These are phyloP conservation scores for Paraphysoderma sedebokerense DNA, from an alignment of 371 early-diverging fungal genomes.

Conservation along the genomic window DNA sequence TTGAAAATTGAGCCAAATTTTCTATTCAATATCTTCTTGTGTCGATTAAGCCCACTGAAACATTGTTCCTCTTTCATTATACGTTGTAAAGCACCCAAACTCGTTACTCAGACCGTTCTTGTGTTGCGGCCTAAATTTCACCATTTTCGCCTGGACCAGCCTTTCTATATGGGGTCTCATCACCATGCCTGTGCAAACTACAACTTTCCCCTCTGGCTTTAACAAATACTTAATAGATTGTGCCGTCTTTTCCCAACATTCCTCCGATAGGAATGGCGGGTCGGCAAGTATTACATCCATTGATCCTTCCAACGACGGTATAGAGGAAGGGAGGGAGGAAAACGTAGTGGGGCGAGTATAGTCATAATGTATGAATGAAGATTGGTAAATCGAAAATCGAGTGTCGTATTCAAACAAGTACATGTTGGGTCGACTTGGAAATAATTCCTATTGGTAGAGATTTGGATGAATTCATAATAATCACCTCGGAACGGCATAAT, in stretches of 20 bases:
- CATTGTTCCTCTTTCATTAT: too few species aligned
- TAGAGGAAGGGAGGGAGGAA: too few species aligned
- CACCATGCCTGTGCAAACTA: slow-evolving; percentile 35
- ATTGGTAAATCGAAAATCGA: slow-evolving; percentile 39
- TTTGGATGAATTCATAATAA: not conserved
- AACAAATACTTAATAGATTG: slow-evolving; percentile 27
- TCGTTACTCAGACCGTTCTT: slow-evolving; percentile 45
- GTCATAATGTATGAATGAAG: slow-evolving; percentile 40
- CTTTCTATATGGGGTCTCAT: slow-evolving; percentile 11
- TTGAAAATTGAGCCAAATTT: too few species aligned
- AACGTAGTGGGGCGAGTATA: slow-evolving; percentile 39
- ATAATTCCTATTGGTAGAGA: not conserved
- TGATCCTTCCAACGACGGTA: slow-evolving; percentile 17
- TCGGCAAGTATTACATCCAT: slow-evolving; percentile 46
- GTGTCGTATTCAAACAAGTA: slow-evolving; percentile 42
- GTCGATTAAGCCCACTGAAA: too few species aligned
- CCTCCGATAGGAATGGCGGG: slow-evolving; percentile 53
- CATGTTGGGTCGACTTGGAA: slow-evolving; percentile 4
- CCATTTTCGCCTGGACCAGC: slow-evolving; percentile 19
- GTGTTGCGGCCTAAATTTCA: slow-evolving; percentile 34
- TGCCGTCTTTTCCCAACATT: slow-evolving; percentile 42
- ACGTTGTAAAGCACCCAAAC: slow-evolving; percentile 42
- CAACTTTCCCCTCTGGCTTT: slow-evolving; percentile 19
- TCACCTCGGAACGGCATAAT: not conserved
- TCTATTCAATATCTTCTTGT: too few species aligned